Percentiles rank a stretch among this genome's conserved stretches.
Evolutionary conservation across 2,329 filamentous ascomycete genomes (phyloP).

Genomic region (Zymoseptoria pseudotritici): DNA sequence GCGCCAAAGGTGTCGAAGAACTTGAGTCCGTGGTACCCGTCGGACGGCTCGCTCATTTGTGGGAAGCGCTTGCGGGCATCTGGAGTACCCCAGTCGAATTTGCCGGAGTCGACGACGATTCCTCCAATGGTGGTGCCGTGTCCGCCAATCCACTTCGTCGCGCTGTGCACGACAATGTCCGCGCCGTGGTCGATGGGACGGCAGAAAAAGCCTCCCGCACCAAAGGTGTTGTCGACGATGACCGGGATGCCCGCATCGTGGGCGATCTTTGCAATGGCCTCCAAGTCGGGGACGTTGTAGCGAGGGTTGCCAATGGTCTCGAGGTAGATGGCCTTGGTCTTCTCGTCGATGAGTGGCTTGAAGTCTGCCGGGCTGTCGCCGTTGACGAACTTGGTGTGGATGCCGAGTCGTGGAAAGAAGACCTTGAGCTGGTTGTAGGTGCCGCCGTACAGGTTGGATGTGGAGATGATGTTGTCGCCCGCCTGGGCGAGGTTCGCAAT

Average conservation of each 20-base stretch:
- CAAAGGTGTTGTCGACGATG: constrained; percentile 88
- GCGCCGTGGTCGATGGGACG: constrained; percentile 84
- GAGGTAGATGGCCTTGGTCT: constrained; percentile 85
- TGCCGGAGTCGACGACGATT: constrained; percentile 78
- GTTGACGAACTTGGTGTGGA: constrained; percentile 78
- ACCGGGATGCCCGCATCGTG: constrained; percentile 57
- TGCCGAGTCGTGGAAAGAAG: constrained; percentile 75
- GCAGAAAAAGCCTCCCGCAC: constrained; percentile 81
- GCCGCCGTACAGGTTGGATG: constrained; percentile 84
- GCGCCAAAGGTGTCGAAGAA: constrained; percentile 90
- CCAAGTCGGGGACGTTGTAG: constrained; percentile 88
- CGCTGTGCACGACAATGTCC: constrained; percentile 89
- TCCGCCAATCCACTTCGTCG: constrained; percentile 95
- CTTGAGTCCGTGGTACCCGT: constrained; percentile 86
- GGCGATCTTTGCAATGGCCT: constrained; percentile 74
- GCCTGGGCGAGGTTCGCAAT: constrained; percentile 75
- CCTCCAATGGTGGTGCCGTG: constrained; percentile 85
- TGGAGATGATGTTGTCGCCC: constrained; percentile 90
- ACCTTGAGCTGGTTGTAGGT: constrained; percentile 98
- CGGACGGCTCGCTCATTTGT: constrained; percentile 80
- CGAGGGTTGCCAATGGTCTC: constrained; percentile 91
- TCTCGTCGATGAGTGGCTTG: constrained; percentile 76
- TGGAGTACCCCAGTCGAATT: constrained; percentile 88
- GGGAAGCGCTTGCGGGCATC: constrained; percentile 63
- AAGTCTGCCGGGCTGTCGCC: constrained; percentile 76